Base-by-base conservation (phyloP, 768 basidiomycete genomes). In the Trametes cinnabarina region DNA sequence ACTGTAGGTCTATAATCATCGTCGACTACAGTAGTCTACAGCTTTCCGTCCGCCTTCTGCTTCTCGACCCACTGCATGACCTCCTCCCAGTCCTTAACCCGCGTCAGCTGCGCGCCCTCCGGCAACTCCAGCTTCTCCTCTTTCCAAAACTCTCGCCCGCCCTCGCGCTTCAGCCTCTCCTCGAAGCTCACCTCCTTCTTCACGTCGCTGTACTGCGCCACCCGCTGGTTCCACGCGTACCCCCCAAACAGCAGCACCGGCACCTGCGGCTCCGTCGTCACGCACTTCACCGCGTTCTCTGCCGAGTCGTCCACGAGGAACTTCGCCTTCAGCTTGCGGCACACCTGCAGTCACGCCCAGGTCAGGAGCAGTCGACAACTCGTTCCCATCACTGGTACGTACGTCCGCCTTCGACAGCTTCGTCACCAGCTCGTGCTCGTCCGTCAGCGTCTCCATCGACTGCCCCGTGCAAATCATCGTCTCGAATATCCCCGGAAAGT, bases 231-330 rank as follows among this genome's bases (percentile, higher is more conserved):
- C 91, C 91, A 92, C 62, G 82, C 77, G 66, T 91, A 90, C 53
- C 83, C 72, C 20, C 91, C 91, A 63, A 92, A 92, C 6, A 93
- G 76, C 39, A 92, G 70, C 28, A 88, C 85, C 2, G 78, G 81
- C 14, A 80, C 81, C 1, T 81, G 78, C n/a, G 77, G 74, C 19
- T 69, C 63, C 32, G 79, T 74, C 4, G 71, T 76, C 0, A 76
- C 78, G 61, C 85, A 85, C 55, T 82, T 78, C 25, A 88, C 62
- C 35, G 86, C 87, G 69, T 92, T 92, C 70, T 92, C 90, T 40
- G 86, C 66, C 6, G 89, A 90, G 73, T 93, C 91, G 70, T 93
- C 91, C 57, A 93, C 84, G 51, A 93, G 73, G 37, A 91, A 67
- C 39, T 78, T 76, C 11, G 90, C 87, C 15, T 79, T 78, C 17